A percentile compares a stretch with the other conserved stretches of the same genome.
Evolutionary conservation across 2,329 filamentous ascomycete genomes (phyloP).

Genomic region (Epichloe uncinata): DNA sequence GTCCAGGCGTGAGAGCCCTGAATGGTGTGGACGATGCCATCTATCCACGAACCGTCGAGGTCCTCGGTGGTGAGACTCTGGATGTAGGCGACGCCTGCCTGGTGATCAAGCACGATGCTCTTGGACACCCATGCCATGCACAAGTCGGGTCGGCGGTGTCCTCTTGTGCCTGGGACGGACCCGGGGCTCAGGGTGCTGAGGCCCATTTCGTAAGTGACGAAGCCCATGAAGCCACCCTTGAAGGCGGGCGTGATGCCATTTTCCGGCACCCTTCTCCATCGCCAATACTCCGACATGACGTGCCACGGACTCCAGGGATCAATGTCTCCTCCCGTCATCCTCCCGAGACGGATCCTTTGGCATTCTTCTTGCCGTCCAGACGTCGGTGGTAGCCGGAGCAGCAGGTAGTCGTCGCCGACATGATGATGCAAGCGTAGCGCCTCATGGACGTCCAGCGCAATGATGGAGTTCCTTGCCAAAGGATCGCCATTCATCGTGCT

Average conservation of each 20-base stretch:
- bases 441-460: constrained; percentile 49
- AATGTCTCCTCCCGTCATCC: constrained; percentile 6
- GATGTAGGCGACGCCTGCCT: constrained; percentile 44
- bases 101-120: constrained; percentile 67
- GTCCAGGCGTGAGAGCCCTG: constrained; percentile 21
- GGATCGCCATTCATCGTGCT: constrained; percentile 34
- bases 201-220: constrained; percentile 73
- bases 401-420: constrained; percentile 28
- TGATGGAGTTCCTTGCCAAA: constrained; percentile 52
- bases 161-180: constrained; percentile 13
- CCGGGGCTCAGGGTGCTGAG: constrained; percentile 28
- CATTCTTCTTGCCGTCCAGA: constrained; percentile 11
- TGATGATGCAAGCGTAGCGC: constrained; percentile 46
- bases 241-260: constrained; percentile 38
- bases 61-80: constrained; percentile 32
- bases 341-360: constrained; percentile 15
- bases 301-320: constrained; percentile 33
- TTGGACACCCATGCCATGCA: constrained; percentile 64
- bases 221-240: constrained; percentile 74
- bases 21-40: constrained; percentile 16
- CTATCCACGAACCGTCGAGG: constrained; percentile 20
- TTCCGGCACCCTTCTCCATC: constrained; percentile 13
- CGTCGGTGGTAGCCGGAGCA: constrained; percentile 14
- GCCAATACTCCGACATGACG: constrained; percentile 32
- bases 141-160: constrained; percentile 48